phyloP scores from a whole-genome alignment of 176 grass and related monocot genomes.

The Secale cereale region DNA sequence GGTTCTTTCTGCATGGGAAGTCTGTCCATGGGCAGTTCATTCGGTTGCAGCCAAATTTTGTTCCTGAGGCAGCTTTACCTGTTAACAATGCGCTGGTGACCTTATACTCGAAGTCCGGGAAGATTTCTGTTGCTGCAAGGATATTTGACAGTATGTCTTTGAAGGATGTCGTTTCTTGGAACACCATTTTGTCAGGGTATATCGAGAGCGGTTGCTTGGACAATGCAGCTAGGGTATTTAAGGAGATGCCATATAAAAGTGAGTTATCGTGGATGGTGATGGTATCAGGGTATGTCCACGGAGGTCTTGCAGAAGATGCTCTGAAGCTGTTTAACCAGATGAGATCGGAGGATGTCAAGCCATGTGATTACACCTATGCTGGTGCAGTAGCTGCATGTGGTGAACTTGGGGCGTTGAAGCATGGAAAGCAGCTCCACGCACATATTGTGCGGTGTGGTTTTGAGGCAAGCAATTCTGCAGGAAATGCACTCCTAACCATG shows the following conservation, averaged over 20 bases:
- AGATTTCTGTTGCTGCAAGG: slow-evolving; percentile 43
- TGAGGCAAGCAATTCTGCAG: slow-evolving; percentile 74
- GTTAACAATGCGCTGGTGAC: slow-evolving; percentile 79
- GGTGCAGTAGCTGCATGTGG: slow-evolving; percentile 72
- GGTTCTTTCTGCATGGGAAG: slow-evolving; percentile 61
- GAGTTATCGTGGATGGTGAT: slow-evolving; percentile 93
- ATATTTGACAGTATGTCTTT: slow-evolving; percentile 56
- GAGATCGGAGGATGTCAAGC: slow-evolving; percentile 49
- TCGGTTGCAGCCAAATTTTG: slow-evolving; percentile 49
- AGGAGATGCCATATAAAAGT: slow-evolving; percentile 68
- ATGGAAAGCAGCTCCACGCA: slow-evolving; percentile 71
- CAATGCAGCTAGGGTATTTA: slow-evolving; percentile 57
- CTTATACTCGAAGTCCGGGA: slow-evolving; percentile 66
- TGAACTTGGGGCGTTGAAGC: slow-evolving; percentile 55
- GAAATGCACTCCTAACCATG: slow-evolving; percentile 86
- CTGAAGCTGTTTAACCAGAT: slow-evolving; percentile 62
- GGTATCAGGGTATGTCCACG: slow-evolving; percentile 77
- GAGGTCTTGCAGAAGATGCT: slow-evolving; percentile 65
- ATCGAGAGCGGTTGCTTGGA: slow-evolving; percentile 49
- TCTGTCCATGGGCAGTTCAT: slow-evolving; percentile 78
- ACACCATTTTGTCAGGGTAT: slow-evolving; percentile 79
- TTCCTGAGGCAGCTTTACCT: slow-evolving; percentile 56
- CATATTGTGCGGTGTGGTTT: slow-evolving; percentile 68
- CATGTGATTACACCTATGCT: slow-evolving; percentile 75
- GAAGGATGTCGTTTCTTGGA: slow-evolving; percentile 90